These are phyloP conservation scores for Hypoxylon sp. DNA, from an alignment of 2,329 filamentous ascomycete genomes.

Conservation along the genomic window DNA sequence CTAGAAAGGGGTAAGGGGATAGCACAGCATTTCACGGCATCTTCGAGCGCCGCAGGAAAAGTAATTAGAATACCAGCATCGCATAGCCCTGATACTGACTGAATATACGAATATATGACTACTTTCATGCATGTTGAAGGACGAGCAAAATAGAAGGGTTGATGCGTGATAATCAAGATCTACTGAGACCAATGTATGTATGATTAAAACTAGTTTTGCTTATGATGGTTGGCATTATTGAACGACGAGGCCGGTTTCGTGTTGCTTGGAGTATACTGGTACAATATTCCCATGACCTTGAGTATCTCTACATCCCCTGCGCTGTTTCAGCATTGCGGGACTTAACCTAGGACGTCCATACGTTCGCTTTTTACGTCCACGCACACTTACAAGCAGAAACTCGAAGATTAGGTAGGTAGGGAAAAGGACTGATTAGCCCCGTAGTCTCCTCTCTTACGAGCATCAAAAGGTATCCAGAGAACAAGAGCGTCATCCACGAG, in stretches of 20 bases:
- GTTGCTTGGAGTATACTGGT: neutral
- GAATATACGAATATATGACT: neutral
- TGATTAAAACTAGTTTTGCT: too few species aligned
- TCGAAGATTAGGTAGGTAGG: neutral
- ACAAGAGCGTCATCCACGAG: neutral
- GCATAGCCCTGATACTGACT: neutral
- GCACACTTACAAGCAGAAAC: neutral
- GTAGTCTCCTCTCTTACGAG: neutral
- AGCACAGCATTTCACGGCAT: neutral
- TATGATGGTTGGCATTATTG: too few species aligned
- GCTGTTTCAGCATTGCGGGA: neutral
- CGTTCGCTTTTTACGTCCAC: neutral
- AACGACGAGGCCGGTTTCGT: neutral
- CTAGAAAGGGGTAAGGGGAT: neutral
- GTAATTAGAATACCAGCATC: neutral
- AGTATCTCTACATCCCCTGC: neutral
- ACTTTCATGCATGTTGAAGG: neutral
- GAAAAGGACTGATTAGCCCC: too few species aligned
- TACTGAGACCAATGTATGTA: neutral
- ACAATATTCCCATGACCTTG: neutral
- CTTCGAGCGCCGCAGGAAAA: neutral
- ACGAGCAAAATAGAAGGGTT: neutral
- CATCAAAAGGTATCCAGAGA: neutral
- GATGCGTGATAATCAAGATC: neutral
- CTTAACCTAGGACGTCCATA: neutral